Evolutionary conservation across 202 grass and related monocot species (phyloP).

Genomic region (Eragrostis tef): DNA sequence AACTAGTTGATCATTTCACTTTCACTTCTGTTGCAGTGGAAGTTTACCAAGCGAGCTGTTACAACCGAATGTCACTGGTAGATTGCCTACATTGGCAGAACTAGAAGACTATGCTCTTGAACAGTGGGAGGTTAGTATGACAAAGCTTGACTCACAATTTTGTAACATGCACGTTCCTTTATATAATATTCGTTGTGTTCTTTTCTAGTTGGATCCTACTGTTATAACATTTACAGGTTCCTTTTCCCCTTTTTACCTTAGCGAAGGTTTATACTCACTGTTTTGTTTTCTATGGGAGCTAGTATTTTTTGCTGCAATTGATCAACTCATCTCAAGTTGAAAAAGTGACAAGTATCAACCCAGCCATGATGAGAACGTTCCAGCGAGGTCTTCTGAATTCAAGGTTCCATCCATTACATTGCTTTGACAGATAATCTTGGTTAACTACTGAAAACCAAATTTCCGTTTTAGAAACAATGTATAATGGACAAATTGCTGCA

Average conservation of each 20-base stretch:
- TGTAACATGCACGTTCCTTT: conserved; percentile 31
- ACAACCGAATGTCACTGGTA: conserved; percentile 59
- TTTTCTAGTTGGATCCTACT: conserved; percentile 8
- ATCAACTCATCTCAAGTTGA: conserved; percentile 96
- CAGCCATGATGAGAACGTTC: conserved; percentile 86
- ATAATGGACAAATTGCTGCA: conserved; percentile 10
- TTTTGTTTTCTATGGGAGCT: conserved; percentile 40
- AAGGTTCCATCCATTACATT: conserved; percentile 57
- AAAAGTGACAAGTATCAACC: conserved; percentile 70
- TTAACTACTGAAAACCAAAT: conserved; percentile 15
- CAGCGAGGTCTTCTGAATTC: conserved; percentile 88
- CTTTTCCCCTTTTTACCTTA: conserved; percentile 21
- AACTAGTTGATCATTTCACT: conserved; percentile 11
- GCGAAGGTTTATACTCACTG: conserved; percentile 27
- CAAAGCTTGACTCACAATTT: conserved; percentile 33
- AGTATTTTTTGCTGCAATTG: conserved; percentile 94
- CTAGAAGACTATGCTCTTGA: conserved; percentile 74
- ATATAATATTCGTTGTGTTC: conserved; percentile 8
- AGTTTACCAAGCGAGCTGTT: conserved; percentile 81
- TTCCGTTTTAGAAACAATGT: neutral
- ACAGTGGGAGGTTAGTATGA: conserved; percentile 84
- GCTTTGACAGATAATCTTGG: conserved; percentile 14
- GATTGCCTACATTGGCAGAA: conserved; percentile 76
- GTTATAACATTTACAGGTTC: neutral
- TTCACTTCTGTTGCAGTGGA: conserved; percentile 61